phyloP scores from a whole-genome alignment of 768 basidiomycete genomes.

The Hygrocybe coccinea region DNA sequence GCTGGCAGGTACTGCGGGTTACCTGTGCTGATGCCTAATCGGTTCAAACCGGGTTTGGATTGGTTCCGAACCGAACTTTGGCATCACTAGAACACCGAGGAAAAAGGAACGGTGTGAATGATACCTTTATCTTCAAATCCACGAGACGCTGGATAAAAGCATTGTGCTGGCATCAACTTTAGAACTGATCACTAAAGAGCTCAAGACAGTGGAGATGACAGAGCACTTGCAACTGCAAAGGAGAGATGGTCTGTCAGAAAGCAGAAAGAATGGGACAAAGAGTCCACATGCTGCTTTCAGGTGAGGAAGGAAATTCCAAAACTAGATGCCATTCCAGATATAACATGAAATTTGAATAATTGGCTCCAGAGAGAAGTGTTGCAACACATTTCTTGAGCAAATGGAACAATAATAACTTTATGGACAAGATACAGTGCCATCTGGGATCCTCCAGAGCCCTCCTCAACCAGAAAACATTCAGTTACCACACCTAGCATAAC shows the following conservation, averaged over 20 bases:
- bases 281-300: not conserved
- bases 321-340: not conserved
- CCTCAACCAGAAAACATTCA: constrained; percentile 1
- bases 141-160: not conserved
- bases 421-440: not conserved
- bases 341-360: constrained; percentile 2
- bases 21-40: too few relatives aligned
- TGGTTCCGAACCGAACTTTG: too few relatives aligned
- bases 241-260: not conserved
- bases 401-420: constrained; percentile 5
- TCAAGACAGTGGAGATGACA: not conserved
- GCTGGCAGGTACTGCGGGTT: too few relatives aligned
- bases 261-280: not conserved
- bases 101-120: not conserved
- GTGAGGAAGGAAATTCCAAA: constrained; percentile 3
- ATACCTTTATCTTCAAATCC: not conserved
- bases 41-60: too few relatives aligned
- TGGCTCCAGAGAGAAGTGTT: constrained; percentile 7
- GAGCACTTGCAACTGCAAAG: not conserved
- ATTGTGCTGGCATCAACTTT: not conserved
- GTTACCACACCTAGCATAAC: constrained; percentile 11
- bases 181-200: not conserved
- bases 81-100: not conserved
- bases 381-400: constrained; percentile 5
- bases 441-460: not conserved